These are phyloP conservation scores for Waltergamsia citrina DNA, from an alignment of 2,329 filamentous ascomycete genomes.

Conservation along the genomic window DNA sequence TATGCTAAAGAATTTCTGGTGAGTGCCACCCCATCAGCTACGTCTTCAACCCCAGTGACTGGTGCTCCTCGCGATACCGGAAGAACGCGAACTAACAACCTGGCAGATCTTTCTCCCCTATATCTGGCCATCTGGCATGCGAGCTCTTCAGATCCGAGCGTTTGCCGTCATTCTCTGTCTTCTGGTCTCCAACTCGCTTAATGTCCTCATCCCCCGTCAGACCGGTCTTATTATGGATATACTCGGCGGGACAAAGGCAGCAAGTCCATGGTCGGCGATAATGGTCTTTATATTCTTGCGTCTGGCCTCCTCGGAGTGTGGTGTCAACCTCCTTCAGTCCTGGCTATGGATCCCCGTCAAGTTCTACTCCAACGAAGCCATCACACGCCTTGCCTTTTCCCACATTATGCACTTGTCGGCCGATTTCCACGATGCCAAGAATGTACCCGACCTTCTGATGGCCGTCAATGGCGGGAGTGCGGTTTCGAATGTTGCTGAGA, in stretches of 20 bases:
- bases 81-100: too few species aligned
- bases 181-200: slow-evolving; percentile 60
- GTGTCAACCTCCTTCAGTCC: slow-evolving; percentile 41
- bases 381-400: slow-evolving; percentile 45
- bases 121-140: slow-evolving; percentile 64
- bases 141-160: slow-evolving; percentile 57
- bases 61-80: too few species aligned
- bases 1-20: slow-evolving; percentile 66
- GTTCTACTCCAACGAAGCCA: slow-evolving; percentile 43
- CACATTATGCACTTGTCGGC: slow-evolving; percentile 52
- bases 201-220: slow-evolving; percentile 71
- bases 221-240: slow-evolving; percentile 70
- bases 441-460: slow-evolving; percentile 47
- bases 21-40: slow-evolving; percentile 13
- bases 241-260: slow-evolving; percentile 40
- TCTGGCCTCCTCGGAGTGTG: slow-evolving; percentile 43
- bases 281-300: slow-evolving; percentile 40
- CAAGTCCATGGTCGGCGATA: slow-evolving; percentile 42
- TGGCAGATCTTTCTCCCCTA: slow-evolving; percentile 66
- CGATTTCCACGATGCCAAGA: slow-evolving; percentile 53
- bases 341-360: slow-evolving; percentile 51
- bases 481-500: slow-evolving; percentile 47
- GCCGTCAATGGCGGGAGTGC: slow-evolving; percentile 45
- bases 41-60: too few species aligned
- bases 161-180: slow-evolving; percentile 59